A percentile compares a stretch with the other conserved stretches of the same genome.
These are phyloP conservation scores for Ophiostoma tasmaniense DNA, from an alignment of 2,329 filamentous ascomycete species.

Conservation along the genomic window DNA sequence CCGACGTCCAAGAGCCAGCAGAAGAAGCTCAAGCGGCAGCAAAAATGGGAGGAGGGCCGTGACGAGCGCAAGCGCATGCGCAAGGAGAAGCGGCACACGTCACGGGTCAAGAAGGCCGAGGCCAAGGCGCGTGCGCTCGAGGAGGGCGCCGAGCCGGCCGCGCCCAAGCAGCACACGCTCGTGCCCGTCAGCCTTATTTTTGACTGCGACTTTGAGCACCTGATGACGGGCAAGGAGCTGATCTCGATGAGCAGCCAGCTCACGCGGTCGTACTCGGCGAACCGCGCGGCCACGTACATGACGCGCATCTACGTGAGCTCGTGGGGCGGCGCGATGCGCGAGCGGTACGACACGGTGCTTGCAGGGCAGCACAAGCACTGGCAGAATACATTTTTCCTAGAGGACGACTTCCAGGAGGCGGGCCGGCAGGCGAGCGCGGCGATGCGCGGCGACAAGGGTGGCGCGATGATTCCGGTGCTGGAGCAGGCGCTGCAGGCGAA, in stretches of 20 bases:
- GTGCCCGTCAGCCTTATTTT: slow-evolving; percentile 71
- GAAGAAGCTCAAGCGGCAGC: slow-evolving; percentile 66
- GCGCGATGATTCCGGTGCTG: slow-evolving; percentile 53
- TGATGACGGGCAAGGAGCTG: slow-evolving; percentile 81
- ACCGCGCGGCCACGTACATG: slow-evolving; percentile 58
- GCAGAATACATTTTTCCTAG: slow-evolving; percentile 67
- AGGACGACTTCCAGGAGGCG: slow-evolving; percentile 64
- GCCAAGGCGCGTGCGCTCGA: slow-evolving; percentile 31
- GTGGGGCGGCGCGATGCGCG: slow-evolving; percentile 65
- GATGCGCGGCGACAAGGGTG: slow-evolving; percentile 53
- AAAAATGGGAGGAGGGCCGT: slow-evolving; percentile 68
- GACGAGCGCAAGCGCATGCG: slow-evolving; percentile 46
- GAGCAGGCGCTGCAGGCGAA: slow-evolving; percentile 4
- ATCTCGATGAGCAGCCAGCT: slow-evolving; percentile 77
- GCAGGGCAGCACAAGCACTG: slow-evolving; percentile 64
- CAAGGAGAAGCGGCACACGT: slow-evolving; percentile 47
- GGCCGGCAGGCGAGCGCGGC: slow-evolving; percentile 55
- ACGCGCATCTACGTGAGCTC: slow-evolving; percentile 69
- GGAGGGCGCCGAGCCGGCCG: slow-evolving; percentile 25
- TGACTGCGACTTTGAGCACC: slow-evolving; percentile 84
- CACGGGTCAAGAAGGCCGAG: slow-evolving; percentile 41
- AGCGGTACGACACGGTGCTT: slow-evolving; percentile 67
- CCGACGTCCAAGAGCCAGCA: slow-evolving; percentile 69
- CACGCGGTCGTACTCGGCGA: slow-evolving; percentile 83
- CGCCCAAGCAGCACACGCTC: slow-evolving; percentile 25